Conservation (phyloP, 352 stramenopile species). For the Elongisporangium undulatum region DNA sequence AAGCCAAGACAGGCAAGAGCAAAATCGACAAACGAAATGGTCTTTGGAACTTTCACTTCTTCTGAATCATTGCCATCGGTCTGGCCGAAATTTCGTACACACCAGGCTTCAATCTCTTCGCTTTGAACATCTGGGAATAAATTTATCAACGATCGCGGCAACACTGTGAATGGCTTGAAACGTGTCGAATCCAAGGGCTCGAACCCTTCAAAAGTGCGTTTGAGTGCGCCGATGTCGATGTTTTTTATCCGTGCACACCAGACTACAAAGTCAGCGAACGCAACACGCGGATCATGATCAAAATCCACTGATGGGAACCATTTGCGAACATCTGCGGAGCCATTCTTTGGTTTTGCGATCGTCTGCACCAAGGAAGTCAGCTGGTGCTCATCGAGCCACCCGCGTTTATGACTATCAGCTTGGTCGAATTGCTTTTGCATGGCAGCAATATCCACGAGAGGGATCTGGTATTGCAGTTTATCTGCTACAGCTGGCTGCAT, state of each 20-base stretch:
- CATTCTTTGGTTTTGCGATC: background rate
- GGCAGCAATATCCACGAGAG: slow-evolving; percentile 29
- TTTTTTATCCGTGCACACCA: slow-evolving; percentile 47
- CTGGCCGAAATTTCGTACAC: slow-evolving; percentile 17
- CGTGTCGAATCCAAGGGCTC: slow-evolving; percentile 25
- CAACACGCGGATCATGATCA: slow-evolving; percentile 26
- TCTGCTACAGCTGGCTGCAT: slow-evolving; percentile 31
- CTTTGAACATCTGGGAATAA: slow-evolving; percentile 21
- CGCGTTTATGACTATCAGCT: slow-evolving; percentile 21
- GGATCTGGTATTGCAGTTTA: slow-evolving; percentile 13
- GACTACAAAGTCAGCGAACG: slow-evolving; percentile 64
- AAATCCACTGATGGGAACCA: slow-evolving; percentile 35
- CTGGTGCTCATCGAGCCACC: background rate
- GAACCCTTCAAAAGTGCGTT: slow-evolving; percentile 29
- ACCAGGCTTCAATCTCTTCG: slow-evolving; percentile 27
- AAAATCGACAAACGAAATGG: slow-evolving; percentile 54
- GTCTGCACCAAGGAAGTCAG: background rate
- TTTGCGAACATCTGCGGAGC: slow-evolving; percentile 14
- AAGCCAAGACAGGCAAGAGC: slow-evolving; percentile 55
- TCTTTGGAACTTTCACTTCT: background rate
- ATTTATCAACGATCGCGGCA: slow-evolving; percentile 19
- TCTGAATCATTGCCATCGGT: slow-evolving; percentile 1
- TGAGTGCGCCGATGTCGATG: slow-evolving; percentile 26
- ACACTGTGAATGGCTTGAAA: slow-evolving; percentile 26
- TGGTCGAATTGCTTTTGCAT: slow-evolving; percentile 39